Evolutionary conservation across 177 flowering plant species (phyloP), one percentile per base, ranked within the genome.

Genomic region (Vitis hybrid): DNA sequence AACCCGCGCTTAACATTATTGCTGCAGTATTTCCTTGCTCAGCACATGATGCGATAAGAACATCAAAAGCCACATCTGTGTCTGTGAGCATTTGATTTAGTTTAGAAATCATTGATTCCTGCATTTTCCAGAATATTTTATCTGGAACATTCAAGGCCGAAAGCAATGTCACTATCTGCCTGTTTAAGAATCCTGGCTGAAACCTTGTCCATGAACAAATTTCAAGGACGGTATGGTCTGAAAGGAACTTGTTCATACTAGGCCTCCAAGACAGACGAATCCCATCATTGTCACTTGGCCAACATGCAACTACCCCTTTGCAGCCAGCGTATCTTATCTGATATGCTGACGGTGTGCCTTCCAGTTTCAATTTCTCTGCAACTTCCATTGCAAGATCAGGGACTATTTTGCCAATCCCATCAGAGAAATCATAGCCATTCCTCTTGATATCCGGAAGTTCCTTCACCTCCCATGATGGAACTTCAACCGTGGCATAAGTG

Each of bases 301-400:
- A 96, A 76, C 89, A 80, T 2, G 94, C 97, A 28, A 96, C 83
- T 44, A 96, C 97, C 18, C 99, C 98, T 80, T 96, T 96, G 75
- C 81, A 96, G 57, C 99, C 99, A 14, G 92, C 94, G 86, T 83
- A 94, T 59, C 99, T 81, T 44, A 96, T 92, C 76, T 96, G 98
- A 77, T 85, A 96, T 18, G 98, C 97, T 82, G 81, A 87, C 1
- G 99, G 98, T 1, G 83, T 85, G 56, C 78, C 67, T 49, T 75
- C 88, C 77, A 94, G 63, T 49, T 84, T 88, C 72, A 96, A 65
- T 68, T 81, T 94, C 70, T 82, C 77, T 11, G 95, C 92, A 67
- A 94, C 94, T 84, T 91, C 87, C 74, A 15, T 62, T 1, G 95
- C 93, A 20, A 94, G 93, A 68, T 96, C 96, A 69, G 88, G 88